These are phyloP conservation scores for Volvox africanus DNA, from an alignment of 139 green algal genomes.

Conservation along the genomic window DNA sequence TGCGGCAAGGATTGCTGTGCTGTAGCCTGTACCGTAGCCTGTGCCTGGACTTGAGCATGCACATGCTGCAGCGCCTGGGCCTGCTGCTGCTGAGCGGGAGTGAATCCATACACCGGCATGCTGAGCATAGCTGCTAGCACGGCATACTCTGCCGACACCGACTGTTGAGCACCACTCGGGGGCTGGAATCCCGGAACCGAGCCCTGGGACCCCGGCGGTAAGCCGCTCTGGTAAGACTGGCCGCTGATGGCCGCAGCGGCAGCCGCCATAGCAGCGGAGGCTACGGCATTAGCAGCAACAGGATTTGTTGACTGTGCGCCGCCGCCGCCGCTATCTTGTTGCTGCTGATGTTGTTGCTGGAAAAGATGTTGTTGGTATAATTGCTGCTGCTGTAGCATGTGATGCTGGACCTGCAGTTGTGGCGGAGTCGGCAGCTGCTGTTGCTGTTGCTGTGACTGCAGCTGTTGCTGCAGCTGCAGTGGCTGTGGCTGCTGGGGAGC, in stretches of 20 bases:
- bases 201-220: not conserved
- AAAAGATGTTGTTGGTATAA: not conserved
- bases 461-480: not conserved
- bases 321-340: not conserved
- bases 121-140: slow-evolving; percentile 29
- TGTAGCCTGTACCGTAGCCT: no score
- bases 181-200: not conserved
- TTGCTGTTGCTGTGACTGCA: not conserved
- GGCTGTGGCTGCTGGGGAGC: not conserved
- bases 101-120: not conserved
- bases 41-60: slow-evolving; percentile 4
- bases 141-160: slow-evolving; percentile 5
- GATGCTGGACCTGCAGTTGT: not conserved
- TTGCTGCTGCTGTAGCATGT: not conserved
- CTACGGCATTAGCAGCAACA: not conserved
- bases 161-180: not conserved
- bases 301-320: no score
- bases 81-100: slow-evolving; percentile 4
- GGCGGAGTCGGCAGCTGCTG: not conserved
- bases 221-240: not conserved
- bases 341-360: not conserved
- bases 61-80: not conserved
- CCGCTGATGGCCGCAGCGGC: slow-evolving; percentile 3
- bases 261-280: slow-evolving; percentile 15
- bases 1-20: not conserved